Evolutionary conservation across 495 filamentous ascomycete species (phyloP), one percentile per base, ranked within the genome.

Genomic region (Aspergillus campestris): DNA sequence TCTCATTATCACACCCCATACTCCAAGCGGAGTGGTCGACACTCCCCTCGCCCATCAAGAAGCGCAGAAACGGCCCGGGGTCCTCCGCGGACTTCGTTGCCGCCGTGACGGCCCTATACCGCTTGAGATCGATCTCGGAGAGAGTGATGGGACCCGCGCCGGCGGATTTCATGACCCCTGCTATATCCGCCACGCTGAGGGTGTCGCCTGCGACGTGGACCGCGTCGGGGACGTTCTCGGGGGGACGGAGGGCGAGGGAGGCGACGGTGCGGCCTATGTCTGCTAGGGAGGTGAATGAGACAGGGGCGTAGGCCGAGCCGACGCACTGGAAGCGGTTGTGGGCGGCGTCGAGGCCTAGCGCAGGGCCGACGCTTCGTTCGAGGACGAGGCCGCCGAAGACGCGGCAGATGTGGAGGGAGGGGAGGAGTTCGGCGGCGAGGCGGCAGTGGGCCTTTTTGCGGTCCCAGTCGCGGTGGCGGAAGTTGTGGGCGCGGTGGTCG

Each of bases 361-460:
- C 58, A 4, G 59, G 59, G 30, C 57, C 59, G 29, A 60, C 51
- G 31, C 56, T 59, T 34, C 60, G 57, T 34, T 62, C 57, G 7
- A 62, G 34, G 34, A 62, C 53, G 14, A 62, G 33, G 0, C 59
- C 55, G 18, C 54, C 54, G 30, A 60, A 62, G 8, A 62, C 46
- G 2, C 55, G 48, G 33, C 55, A 62, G n/a, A 58, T 45, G 35
- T 60, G 58, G 30, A 50, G 15, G n/a, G 45, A 6, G 0, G 51
- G 31, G 8, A 44, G 34, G 3, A 55, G 40, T n/a, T 49, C 13
- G 27, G 45, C 43, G 0, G 49, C 47, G 4, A 54, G 38, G 13
- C 37, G 46, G 3, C 49, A 7, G 40, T 62, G 57, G 28, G 48
- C 42, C 42, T 62, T 62, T 38, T 62, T 60, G 42, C 48, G 28